Evolutionary conservation across 2,329 filamentous ascomycete species (phyloP).

Genomic region (Aspergillus hiratsukae): DNA sequence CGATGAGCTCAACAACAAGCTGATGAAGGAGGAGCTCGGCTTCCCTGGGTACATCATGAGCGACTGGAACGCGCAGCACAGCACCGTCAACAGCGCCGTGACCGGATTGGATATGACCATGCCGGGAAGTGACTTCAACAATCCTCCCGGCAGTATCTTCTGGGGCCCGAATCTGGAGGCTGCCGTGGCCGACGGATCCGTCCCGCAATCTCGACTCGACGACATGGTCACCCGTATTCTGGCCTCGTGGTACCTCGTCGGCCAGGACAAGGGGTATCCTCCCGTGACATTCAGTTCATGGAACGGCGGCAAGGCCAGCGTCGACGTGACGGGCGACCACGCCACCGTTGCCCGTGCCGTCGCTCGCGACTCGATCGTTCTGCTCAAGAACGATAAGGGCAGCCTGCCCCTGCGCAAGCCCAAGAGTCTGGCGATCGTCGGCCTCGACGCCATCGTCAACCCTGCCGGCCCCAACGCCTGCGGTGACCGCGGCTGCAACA

Average conservation of each 20-base stretch:
- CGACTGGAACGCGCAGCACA: constrained; percentile 76
- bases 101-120: constrained; percentile 84
- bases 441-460: constrained; percentile 46
- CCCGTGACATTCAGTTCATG: constrained; percentile 44
- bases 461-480: constrained; percentile 50
- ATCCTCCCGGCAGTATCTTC: constrained; percentile 19
- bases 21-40: constrained; percentile 74
- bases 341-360: constrained; percentile 36
- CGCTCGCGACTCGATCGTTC: constrained; percentile 44
- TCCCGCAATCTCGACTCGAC: constrained; percentile 52
- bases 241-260: constrained; percentile 47
- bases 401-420: constrained; percentile 44
- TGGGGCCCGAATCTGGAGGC: constrained; percentile 42
- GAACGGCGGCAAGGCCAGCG: constrained; percentile 32
- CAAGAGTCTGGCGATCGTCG: constrained; percentile 47
- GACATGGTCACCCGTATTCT: constrained; percentile 57
- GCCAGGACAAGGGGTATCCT: constrained; percentile 44
- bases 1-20: constrained; percentile 66
- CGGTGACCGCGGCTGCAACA: constrained; percentile 60
- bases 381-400: constrained; percentile 44
- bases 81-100: constrained; percentile 60
- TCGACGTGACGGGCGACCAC: constrained; percentile 39
- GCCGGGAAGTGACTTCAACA: constrained; percentile 53
- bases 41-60: constrained; percentile 77
- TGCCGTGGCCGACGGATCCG: constrained; percentile 57